A percentile compares a stretch with the other conserved stretches of the same genome.
Conservation (phyloP, 257 asterid genomes). For the Parsonsia alboflavescens region DNA sequence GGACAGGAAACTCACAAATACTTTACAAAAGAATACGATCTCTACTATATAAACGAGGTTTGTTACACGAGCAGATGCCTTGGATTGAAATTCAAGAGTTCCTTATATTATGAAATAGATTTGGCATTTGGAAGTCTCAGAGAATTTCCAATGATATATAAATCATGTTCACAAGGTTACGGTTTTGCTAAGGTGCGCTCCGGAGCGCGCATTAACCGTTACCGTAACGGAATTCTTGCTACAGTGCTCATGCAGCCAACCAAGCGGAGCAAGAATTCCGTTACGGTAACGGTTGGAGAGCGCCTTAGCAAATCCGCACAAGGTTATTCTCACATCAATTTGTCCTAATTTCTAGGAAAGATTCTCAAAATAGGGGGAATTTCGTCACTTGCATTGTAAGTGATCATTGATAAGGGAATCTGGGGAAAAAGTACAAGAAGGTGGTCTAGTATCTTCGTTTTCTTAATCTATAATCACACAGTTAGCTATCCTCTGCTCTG, state of each 20-base stretch:
- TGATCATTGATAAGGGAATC: background rate
- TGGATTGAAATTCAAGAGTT: background rate
- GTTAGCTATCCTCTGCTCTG: background rate
- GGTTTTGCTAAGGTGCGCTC: too few species aligned
- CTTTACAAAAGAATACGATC: constrained; percentile 72
- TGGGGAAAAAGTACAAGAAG: background rate
- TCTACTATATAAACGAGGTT: constrained; percentile 68
- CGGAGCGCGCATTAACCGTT: too few species aligned
- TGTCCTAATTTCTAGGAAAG: background rate
- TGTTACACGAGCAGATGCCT: constrained; percentile 14
- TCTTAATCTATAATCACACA: background rate
- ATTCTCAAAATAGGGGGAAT: background rate
- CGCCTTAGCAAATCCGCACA: too few species aligned
- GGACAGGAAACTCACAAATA: constrained; percentile 80
- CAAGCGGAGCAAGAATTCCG: too few species aligned
- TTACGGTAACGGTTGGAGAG: too few species aligned
- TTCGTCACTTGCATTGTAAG: too few species aligned
- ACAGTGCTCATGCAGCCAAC: too few species aligned
- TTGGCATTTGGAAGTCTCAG: background rate
- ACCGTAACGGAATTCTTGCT: too few species aligned
- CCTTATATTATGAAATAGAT: background rate
- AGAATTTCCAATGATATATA: background rate
- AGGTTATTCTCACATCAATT: background rate
- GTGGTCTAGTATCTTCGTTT: background rate
- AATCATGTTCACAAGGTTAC: background rate